Base-by-base conservation (phyloP, 768 basidiomycete genomes). In the Strobilomyces echinocephalus region DNA sequence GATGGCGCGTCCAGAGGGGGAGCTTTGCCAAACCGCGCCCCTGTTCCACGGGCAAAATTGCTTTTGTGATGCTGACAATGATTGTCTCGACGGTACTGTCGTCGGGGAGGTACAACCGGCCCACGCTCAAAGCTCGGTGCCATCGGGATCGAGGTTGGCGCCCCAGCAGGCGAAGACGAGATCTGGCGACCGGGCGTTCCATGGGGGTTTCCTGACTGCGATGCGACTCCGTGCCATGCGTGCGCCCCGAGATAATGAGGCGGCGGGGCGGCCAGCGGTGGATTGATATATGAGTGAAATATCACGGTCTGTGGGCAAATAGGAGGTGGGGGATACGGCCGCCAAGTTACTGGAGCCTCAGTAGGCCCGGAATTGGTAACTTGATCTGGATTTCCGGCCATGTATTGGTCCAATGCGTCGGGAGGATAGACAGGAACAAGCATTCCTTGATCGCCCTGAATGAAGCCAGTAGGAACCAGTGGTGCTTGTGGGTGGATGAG, bases 361-460 rank as follows among this genome's bases (percentile, higher is more conserved):
- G 72, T 56, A 36, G 62, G 46, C 42, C 59, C 65, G 5, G 61
- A 48, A 36, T 49, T 59, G 36, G 49, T 46, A 40, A 57, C 59
- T n/a, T 59, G 63, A 26, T 65, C 57, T 54, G 73, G 74, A 53
- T 67, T 70, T 46, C 73, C 71, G 21, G 82, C 65, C 80, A 88
- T 82, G 59, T 88, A 88, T 49, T 81, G 80, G 57, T 85, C 79
- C 26, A 88, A 75, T 2, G 82, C 85, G 43, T 88, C 87, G 4
- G 82, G 82, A 24, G 78, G 79, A 63, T 89, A 88, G 31, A 87
- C 77, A 21, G 87, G 79, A 39, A 87, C 79, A 28, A 88, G 73
- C n/a, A 80, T 80, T 5, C 87, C 85, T 47, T 85, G 83, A 51
- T 87, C 84, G 50, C 83, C 82, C 55, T 87, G 85, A 49, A 86